Evolutionary conservation across 192 early-diverging fungal genomes (phyloP), one percentile per base, ranked within the genome.

Genomic region (Rhizoclosmatium sp.): DNA sequence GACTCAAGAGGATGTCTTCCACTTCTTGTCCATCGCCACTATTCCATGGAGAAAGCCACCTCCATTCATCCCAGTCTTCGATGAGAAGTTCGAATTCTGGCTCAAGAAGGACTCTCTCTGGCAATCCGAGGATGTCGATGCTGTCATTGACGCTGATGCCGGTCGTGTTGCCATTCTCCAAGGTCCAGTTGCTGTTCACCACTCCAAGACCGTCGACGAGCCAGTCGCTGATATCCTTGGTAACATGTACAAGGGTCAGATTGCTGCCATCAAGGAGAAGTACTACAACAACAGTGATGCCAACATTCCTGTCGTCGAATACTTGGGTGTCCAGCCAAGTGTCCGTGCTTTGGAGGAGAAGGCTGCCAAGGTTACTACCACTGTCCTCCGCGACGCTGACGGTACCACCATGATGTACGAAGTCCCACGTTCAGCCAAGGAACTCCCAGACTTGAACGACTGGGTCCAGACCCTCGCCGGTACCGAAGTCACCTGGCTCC

Each of bases 91-190:
- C 86, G 94, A 95, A 79, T 86, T 89, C 21, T 92, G 93, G 92
- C 91, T 97, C 86, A 93, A 93, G 85, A 97, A 97, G 89, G 93
- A 95, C 81, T 93, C 92, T 7, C 82, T 93, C 41, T 97, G 95
- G 96, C 94, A 95, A 80, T 92, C 93, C 0, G 97, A 97, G 76
- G 89, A 97, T 61, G 81, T 97, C 4, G 93, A 92, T 59, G 91
- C 94, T 39, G 89, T 98, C 58, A 86, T 94, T 14, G 95, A 88
- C 65, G 90, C 93, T 80, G 97, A 98, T 87, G 89, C 92, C 3
- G 89, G 92, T 70, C 91, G 97, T 73, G 91, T 92, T 3, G 89
- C 88, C 69, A 96, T 97, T 77, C 89, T 97, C 66, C 97, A 98
- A 45, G 97, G 97, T 51, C 94, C 95, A 10, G 89, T 94, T 16